Evolutionary conservation across 1,139 yeast species (phyloP), one percentile per base, ranked within the genome.

Genomic region (Eremothecium sinecaudum): DNA sequence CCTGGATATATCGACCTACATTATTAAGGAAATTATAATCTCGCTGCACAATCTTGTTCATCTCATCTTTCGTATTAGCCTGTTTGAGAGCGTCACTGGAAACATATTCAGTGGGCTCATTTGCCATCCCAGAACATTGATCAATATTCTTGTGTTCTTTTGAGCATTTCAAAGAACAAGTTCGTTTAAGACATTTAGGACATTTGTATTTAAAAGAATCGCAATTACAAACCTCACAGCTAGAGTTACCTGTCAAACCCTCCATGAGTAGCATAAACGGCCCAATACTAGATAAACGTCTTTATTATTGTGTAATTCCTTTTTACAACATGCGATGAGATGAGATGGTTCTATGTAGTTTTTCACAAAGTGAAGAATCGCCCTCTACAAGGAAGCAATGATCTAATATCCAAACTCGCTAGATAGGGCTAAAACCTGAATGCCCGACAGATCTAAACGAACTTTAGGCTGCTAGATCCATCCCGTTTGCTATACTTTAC

Each of bases 1-100:
- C 55, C 24, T 66, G 66, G 10, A 79, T 61, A 5, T 63, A 54
- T 33, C 96, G 61, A 34, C 78, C 79, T 37, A 87, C 51, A 16
- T 64, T 64, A 39, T 73, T 64, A 24, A 87, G 59, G 50, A 82
- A 83, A 51, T 83, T 80, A 55, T 86, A 87, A 55, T 87, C 97
- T 39, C 96, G 61, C 50, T 86, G 84, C 8, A 86, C 72, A 30
- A 75, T 46, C 4, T 47, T 40, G 31, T 62, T 61, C 18, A 58
- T 53, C 14, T 58, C 54, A 7, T 63, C 62, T 5, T 66, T 65
- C 24, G 64, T 63, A 40, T 67, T 58, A n/a, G 51, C 56, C 13
- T 33, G 35, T 30, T 48, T 51, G 11, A 54, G 34, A 2, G 30
- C 31, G 19, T 42, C 47, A 19, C 56, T 48, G 2, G 58, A 44